Conservation (phyloP, 2,329 filamentous ascomycete genomes). For the Curvularia verruculosa region DNA sequence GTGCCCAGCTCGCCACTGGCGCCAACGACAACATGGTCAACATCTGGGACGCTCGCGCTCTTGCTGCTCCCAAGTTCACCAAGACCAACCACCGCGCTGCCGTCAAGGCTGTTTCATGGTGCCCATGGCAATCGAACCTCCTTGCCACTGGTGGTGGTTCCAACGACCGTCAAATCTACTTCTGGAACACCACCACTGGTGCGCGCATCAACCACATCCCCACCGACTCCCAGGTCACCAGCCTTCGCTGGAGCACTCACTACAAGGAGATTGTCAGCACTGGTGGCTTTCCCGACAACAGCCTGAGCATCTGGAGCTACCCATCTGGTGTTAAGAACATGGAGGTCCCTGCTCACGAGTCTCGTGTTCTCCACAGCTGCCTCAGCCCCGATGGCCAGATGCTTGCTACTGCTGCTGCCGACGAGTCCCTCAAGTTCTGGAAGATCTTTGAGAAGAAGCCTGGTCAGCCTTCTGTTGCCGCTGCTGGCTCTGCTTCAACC, state of each 20-base stretch:
- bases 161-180: conserved; percentile 98
- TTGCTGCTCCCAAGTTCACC: conserved; percentile 95
- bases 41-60: conserved; percentile 96
- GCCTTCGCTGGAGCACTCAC: conserved; percentile 91
- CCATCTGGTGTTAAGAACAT: conserved; percentile 95
- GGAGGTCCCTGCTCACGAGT: conserved; percentile 97
- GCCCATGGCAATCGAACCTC: conserved; percentile 97
- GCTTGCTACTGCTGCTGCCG: conserved; percentile 91
- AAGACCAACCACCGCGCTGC: conserved; percentile 99
- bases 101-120: conserved; percentile 98
- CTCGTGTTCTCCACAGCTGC: conserved; percentile 92
- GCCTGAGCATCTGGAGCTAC: conserved; percentile 98
- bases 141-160: conserved; percentile 95
- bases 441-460: conserved; percentile 99
- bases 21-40: conserved; percentile 99
- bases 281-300: conserved; percentile 98
- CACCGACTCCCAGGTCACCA: conserved; percentile 96
- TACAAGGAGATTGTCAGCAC: conserved; percentile 99
- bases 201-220: conserved; percentile 99
- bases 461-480: conserved; percentile 68
- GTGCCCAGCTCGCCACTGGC: conserved; percentile 93
- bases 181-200: conserved; percentile 99
- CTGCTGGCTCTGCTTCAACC: conserved; percentile 74
- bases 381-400: conserved; percentile 98
- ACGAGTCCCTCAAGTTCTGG: conserved; percentile 99